Evolutionary conservation across 1,284 basidiomycete species (phyloP).

Genomic region (Clitocybe nebularis): DNA sequence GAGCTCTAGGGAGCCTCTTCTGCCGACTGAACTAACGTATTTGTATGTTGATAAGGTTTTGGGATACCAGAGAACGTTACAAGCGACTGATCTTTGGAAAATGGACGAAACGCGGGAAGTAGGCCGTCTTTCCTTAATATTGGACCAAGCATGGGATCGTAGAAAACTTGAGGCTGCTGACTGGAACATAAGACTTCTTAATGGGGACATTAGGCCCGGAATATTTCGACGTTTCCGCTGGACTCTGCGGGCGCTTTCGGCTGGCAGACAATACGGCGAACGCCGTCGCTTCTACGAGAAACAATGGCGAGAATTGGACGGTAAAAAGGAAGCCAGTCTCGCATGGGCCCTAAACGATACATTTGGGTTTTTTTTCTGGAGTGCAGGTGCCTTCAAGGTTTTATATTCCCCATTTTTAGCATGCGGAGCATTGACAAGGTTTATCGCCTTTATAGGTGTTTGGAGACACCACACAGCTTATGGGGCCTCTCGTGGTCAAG

Average conservation of each 20-base stretch:
- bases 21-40: neutral
- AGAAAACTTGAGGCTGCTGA: conserved; percentile 43
- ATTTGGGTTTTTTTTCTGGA: conserved; percentile 68
- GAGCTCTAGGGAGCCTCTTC: too few species aligned
- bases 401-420: conserved; percentile 1
- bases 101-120: conserved; percentile 53
- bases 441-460: conserved; percentile 33
- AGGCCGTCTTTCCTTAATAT: conserved; percentile 43
- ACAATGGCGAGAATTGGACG: conserved; percentile 48
- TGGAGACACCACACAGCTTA: conserved; percentile 58
- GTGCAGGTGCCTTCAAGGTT: conserved; percentile 54
- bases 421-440: neutral
- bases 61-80: conserved; percentile 67
- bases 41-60: conserved; percentile 32
- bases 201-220: conserved; percentile 41
- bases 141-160: conserved; percentile 46
- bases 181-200: conserved; percentile 51
- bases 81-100: conserved; percentile 73
- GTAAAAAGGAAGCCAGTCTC: conserved; percentile 53
- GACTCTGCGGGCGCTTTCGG: conserved; percentile 34
- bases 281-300: conserved; percentile 34
- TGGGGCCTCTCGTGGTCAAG: conserved; percentile 64
- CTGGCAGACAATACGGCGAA: conserved; percentile 23
- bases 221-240: conserved; percentile 37
- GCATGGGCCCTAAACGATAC: conserved; percentile 71